A percentile compares a stretch with the other conserved stretches of the same genome.
These are phyloP conservation scores for Fusarium armeniacum DNA, from an alignment of 2,329 filamentous ascomycete species.

Conservation along the genomic window DNA sequence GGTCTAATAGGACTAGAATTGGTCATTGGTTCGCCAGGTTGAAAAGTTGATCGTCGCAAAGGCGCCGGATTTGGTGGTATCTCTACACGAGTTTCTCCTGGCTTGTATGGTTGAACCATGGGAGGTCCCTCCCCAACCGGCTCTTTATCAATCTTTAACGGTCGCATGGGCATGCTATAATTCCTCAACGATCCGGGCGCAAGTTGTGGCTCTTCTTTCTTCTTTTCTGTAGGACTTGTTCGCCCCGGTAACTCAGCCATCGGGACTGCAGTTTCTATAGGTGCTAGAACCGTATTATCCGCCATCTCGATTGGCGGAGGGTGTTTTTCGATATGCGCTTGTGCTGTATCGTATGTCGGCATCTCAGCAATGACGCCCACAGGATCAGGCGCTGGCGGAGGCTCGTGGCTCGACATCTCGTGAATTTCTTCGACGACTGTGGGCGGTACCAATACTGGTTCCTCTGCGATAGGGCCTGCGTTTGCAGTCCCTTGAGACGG, in stretches of 20 bases:
- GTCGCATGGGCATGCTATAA: constrained; percentile 23
- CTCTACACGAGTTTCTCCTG: constrained; percentile 11
- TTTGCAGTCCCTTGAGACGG: constrained; percentile 45
- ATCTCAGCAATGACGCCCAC: constrained; percentile 64
- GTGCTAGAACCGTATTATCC: constrained; percentile 55
- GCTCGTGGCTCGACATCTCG: constrained; percentile 52
- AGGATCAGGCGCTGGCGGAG: constrained; percentile 54
- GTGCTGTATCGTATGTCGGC: constrained; percentile 59
- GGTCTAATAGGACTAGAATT: constrained; percentile 38
- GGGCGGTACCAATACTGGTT: constrained; percentile 36
- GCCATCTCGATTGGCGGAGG: constrained; percentile 63
- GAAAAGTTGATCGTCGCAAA: constrained; percentile 42
- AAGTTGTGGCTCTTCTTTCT: constrained; percentile 38
- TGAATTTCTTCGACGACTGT: constrained; percentile 50
- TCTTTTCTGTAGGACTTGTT: constrained; percentile 50
- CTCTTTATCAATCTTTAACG: constrained; percentile 27
- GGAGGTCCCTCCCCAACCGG: constrained; percentile 8
- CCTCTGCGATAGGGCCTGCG: constrained; percentile 20
- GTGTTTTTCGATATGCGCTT: constrained; percentile 59
- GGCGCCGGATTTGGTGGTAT: constrained; percentile 21
- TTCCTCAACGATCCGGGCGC: constrained; percentile 35
- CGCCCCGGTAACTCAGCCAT: constrained; percentile 59
- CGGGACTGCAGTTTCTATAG: constrained; percentile 52
- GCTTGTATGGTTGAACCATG: constrained; percentile 42
- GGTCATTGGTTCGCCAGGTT: constrained; percentile 47